Evolutionary conservation across 306 rosid species (phyloP).

Genomic region (Hippophae tibetana): DNA sequence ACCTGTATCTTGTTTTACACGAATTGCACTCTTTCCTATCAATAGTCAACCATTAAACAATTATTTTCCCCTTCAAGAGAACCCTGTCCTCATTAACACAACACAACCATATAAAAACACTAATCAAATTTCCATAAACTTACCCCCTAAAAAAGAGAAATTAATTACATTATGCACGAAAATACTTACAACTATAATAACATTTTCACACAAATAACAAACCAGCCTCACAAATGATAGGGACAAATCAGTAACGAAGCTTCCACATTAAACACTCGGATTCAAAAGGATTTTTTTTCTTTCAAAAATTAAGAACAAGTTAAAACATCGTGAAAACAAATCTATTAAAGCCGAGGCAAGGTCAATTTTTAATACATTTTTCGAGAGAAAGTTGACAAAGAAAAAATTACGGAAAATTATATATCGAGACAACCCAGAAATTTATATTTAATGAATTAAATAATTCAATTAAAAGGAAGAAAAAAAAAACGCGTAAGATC

Average conservation of each 20-base stretch:
- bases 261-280: conserved; percentile 14
- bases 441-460: not conserved
- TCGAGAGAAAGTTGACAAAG: no score
- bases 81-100: conserved; percentile 27
- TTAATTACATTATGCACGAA: not conserved
- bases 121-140: not conserved
- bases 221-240: not conserved
- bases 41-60: conserved; percentile 12
- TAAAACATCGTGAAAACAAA: conserved; percentile 12
- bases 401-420: no score
- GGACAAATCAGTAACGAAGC: conserved; percentile 11
- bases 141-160: not conserved
- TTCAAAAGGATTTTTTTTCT: conserved; percentile 4
- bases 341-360: not conserved
- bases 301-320: conserved; percentile 3
- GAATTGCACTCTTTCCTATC: conserved; percentile 11
- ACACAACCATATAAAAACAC: not conserved
- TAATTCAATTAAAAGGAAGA: not conserved
- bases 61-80: conserved; percentile 3
- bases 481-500: not conserved
- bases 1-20: conserved; percentile 13
- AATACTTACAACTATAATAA: no score
- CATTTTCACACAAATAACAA: no score
- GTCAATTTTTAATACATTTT: not conserved
- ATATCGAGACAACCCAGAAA: no score